Evolutionary conservation across 2,329 filamentous ascomycete genomes (phyloP).

Genomic region (Fusarium sp.): DNA sequence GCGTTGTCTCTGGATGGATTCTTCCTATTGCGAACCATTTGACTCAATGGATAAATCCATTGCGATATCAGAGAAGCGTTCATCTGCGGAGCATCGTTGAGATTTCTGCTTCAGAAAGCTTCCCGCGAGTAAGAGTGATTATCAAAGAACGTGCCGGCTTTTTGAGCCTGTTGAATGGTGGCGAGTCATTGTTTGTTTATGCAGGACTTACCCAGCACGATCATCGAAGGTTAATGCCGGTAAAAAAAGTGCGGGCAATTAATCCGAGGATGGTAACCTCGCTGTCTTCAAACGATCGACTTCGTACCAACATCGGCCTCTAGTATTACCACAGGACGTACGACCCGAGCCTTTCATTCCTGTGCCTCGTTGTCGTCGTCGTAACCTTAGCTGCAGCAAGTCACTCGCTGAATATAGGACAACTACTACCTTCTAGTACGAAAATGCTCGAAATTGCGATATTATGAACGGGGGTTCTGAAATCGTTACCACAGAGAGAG

Average conservation of each 20-base stretch:
- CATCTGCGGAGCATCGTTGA: background rate
- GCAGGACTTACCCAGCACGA: background rate
- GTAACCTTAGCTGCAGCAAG: background rate
- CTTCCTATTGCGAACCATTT: too few relatives aligned
- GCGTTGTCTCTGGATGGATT: background rate
- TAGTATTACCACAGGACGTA: too few relatives aligned
- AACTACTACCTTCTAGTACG: too few relatives aligned
- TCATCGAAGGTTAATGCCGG: background rate
- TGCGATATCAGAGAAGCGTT: too few relatives aligned
- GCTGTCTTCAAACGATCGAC: background rate
- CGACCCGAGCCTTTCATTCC: too few relatives aligned
- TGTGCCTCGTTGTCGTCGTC: too few relatives aligned
- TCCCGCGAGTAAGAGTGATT: slow-evolving; percentile 5
- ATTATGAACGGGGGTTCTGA: too few relatives aligned
- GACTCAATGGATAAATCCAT: too few relatives aligned
- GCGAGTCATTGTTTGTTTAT: slow-evolving; percentile 6
- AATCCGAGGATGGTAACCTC: background rate
- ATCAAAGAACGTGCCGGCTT: background rate
- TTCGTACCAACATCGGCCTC: background rate
- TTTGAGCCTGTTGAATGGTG: background rate
- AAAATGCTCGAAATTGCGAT: too few relatives aligned
- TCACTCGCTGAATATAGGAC: background rate
- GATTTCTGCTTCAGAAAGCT: background rate
- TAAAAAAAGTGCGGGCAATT: background rate
- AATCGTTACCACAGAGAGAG: too few relatives aligned